Evolutionary conservation across 257 asterid genomes (phyloP).

Genomic region (Jasminum sambac): DNA sequence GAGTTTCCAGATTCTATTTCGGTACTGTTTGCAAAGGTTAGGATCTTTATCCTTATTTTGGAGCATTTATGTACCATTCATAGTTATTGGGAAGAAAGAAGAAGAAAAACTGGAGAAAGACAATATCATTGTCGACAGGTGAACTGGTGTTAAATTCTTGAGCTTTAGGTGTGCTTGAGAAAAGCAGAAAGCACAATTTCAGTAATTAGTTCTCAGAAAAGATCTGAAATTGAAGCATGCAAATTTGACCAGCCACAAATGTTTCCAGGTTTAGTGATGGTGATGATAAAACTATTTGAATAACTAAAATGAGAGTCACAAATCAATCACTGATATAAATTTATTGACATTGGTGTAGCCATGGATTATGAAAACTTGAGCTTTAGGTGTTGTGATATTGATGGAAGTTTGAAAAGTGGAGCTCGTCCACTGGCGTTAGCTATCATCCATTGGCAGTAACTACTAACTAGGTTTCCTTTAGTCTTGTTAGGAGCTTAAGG

Average conservation of each 20-base stretch:
- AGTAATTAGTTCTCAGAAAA: neutral
- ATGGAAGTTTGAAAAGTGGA: neutral
- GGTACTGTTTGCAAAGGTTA: slow-evolving; percentile 71
- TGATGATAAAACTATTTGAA: neutral
- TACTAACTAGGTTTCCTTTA: neutral
- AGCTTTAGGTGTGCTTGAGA: slow-evolving; percentile 1
- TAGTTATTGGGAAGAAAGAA: neutral
- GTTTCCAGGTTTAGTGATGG: neutral
- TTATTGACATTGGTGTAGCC: neutral
- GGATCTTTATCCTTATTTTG: slow-evolving; percentile 24
- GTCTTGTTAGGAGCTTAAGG: neutral
- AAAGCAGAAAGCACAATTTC: neutral
- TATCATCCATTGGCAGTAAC: neutral
- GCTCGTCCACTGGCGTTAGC: neutral
- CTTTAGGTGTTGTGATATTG: neutral
- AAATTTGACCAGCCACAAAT: neutral
- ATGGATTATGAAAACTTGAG: neutral
- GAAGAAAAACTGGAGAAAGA: neutral
- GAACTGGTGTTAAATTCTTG: slow-evolving; percentile 9
- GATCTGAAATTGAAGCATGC: neutral
- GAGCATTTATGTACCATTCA: neutral
- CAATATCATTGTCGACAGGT: neutral
- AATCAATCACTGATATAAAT: neutral
- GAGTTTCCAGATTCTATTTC: slow-evolving; percentile 83
- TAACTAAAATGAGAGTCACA: neutral